Evolutionary conservation across 73 alveolate species (phyloP), one percentile per base, ranked within the genome.

Genomic region (Paramecium primaurelia): DNA sequence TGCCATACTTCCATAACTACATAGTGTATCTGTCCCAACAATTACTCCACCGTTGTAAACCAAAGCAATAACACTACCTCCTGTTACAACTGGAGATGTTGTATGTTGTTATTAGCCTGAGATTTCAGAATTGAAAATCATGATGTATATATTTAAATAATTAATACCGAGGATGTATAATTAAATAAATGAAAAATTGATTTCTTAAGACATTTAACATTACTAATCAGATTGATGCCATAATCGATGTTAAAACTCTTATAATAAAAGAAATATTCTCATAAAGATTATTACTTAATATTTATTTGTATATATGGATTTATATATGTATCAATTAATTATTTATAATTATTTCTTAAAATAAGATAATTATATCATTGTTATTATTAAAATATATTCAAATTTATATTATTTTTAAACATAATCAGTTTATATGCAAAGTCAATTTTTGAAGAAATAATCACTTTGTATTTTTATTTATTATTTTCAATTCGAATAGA

Each of bases 41-140:
- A 97, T 75, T 54, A 97, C 93, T 36, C 99, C 99, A 54, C 93
- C 98, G 47, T 95, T 93, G 94, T 92, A 97, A 47, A 51, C 93
- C 60, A 97, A 77, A 16, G 96, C 99, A 91, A 97, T 68, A 20
- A 95, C 97, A 34, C 96, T 86, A 11, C 96, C 94, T 30, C 99
- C 99, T 11, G 94, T 89, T 68, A 93, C 92, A 58, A 93, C 93
- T 4, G 99, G 99, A 2, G 44, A 45, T 60, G 88, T 71, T 36
- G 94, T 89, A 83, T 89, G 94, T 42, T 37, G 40, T 3, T 73
- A 30, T 44, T 64, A 1, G 49, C 69, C 32, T 16, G 69, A 54
- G 69, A 54, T 54, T 64, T 64, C 84, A 12, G 84, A 28, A 34
- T 64, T 64, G 84, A 64, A 64, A 64, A 64, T 64, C 84, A 64